Conservation (phyloP, 805 yeast genomes). For the Pichia ethanolica region DNA sequence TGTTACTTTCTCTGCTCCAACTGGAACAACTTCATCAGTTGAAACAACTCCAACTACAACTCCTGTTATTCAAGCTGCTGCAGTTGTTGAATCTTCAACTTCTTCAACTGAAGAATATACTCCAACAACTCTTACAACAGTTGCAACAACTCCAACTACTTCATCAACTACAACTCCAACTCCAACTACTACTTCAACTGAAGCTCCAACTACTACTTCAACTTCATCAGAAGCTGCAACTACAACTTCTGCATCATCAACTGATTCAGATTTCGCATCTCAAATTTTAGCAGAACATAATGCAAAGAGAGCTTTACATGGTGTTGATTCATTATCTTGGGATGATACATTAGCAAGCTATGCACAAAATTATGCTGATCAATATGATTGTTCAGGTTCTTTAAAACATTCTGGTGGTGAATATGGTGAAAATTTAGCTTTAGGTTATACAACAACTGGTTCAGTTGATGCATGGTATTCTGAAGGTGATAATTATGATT, state of each 20-base stretch:
- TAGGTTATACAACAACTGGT: slow-evolving; percentile 51
- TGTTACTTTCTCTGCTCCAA: slow-evolving; percentile 5
- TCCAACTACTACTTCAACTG: slow-evolving; percentile 5
- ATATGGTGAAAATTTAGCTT: slow-evolving; percentile 75
- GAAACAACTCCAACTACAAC: slow-evolving; percentile 1
- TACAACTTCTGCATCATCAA: slow-evolving; percentile 9
- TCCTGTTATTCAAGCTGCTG: not conserved
- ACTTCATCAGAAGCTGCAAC: slow-evolving; percentile 7
- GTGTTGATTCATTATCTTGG: slow-evolving; percentile 51
- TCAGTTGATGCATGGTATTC: slow-evolving; percentile 67
- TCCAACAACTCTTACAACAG: slow-evolving; percentile 12
- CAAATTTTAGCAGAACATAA: slow-evolving; percentile 57
- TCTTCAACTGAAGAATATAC: slow-evolving; percentile 8
- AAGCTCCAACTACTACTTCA: slow-evolving; percentile 15
- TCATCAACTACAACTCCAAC: slow-evolving; percentile 10
- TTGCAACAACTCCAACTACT: slow-evolving; percentile 10
- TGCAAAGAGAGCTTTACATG: slow-evolving; percentile 47
- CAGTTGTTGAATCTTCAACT: slow-evolving; percentile 5
- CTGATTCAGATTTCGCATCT: slow-evolving; percentile 17
- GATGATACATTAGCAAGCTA: slow-evolving; percentile 40
- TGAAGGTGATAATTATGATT: slow-evolving; percentile 53
- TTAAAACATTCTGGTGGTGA: slow-evolving; percentile 57
- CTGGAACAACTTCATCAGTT: not conserved
- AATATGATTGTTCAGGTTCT: slow-evolving; percentile 51
- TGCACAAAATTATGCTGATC: slow-evolving; percentile 54